Percentiles rank a stretch among this genome's conserved stretches.
These are phyloP conservation scores for Xerocomellus intermedius DNA, from an alignment of 768 basidiomycete species.

Conservation along the genomic window DNA sequence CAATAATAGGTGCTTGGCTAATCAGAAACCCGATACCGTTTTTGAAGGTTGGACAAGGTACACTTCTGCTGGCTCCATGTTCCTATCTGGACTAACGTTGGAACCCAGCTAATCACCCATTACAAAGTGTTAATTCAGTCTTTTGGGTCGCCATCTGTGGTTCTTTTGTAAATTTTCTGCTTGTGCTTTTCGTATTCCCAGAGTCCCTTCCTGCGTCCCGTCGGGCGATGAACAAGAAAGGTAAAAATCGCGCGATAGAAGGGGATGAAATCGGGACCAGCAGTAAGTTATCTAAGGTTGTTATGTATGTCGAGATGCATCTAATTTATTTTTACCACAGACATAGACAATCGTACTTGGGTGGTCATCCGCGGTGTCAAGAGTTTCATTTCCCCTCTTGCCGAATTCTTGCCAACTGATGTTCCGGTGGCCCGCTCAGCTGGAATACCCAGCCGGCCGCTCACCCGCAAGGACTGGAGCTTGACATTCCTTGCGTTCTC, in stretches of 20 bases:
- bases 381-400: slow-evolving; percentile 61
- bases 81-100: slow-evolving; percentile 7
- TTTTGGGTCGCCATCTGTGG: slow-evolving; percentile 52
- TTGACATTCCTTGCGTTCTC: slow-evolving; percentile 65
- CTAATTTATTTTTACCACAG: background rate
- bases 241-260: slow-evolving; percentile 29
- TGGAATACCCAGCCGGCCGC: slow-evolving; percentile 62
- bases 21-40: slow-evolving; percentile 43
- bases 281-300: slow-evolving; percentile 9
- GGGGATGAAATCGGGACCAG: background rate
- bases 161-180: slow-evolving; percentile 50
- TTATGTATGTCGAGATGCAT: slow-evolving; percentile 3
- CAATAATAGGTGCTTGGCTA: slow-evolving; percentile 59
- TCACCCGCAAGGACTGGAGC: slow-evolving; percentile 65
- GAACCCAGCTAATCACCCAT: slow-evolving; percentile 28
- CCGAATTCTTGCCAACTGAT: slow-evolving; percentile 63
- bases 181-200: slow-evolving; percentile 59
- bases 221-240: slow-evolving; percentile 27
- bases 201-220: slow-evolving; percentile 46
- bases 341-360: slow-evolving; percentile 8
- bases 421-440: slow-evolving; percentile 40
- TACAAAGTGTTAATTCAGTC: slow-evolving; percentile 44
- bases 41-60: slow-evolving; percentile 29
- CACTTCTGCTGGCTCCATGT: background rate
- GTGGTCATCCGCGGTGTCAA: slow-evolving; percentile 30